Base-by-base conservation (phyloP, 805 yeast genomes). In the Metschnikowia hibisci region DNA sequence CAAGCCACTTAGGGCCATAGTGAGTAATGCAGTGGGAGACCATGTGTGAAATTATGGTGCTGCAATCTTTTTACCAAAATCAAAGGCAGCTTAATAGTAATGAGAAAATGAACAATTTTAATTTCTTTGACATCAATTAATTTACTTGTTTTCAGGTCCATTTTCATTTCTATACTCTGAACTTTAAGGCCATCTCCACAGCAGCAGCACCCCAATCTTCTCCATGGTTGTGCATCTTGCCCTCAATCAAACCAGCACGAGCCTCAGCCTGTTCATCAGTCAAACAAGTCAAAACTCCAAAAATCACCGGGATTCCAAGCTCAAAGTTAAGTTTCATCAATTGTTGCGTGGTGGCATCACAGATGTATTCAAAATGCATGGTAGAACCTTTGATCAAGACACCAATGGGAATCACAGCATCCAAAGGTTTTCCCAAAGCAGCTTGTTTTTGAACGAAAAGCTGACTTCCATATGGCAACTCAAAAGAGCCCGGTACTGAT, bases 161-260 rank as follows among this genome's bases (percentile, higher is more conserved):
- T 32, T 15, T 12, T 18, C 18, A 4, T 9, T 12, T 12, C 23
- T 27, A 46, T 4, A 37, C 44, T 11, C 48, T 32, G 44, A 68
- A 69, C 51, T 70, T 70, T 32, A 62, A 45, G 9, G 67, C 54
- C 98, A 93, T 91, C 71, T 91, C 99, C 22, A 93, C 96, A 12
- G 99, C 99, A 42, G 97, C 96, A 28, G 95, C 90, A 54, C 96
- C 99, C 99, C 99, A 91, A 64, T 93, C 99, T 59, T 78, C 87
- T 51, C 99, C 99, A 60, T 93, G 99, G 71, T 91, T 91, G 66
- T 93, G 98, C 81, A 82, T 78, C 54, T 81, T 81, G 45, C 84
- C 88, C 25, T 66, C 66, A 31, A 73, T 63, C 48, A 91, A 69
- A 20, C 98, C 99, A 10, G 98, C 96, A 67, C 99, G 82, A 15